These are phyloP conservation scores for Lasiosphaeris hirsuta DNA, from an alignment of 495 filamentous ascomycete species.

Conservation along the genomic window DNA sequence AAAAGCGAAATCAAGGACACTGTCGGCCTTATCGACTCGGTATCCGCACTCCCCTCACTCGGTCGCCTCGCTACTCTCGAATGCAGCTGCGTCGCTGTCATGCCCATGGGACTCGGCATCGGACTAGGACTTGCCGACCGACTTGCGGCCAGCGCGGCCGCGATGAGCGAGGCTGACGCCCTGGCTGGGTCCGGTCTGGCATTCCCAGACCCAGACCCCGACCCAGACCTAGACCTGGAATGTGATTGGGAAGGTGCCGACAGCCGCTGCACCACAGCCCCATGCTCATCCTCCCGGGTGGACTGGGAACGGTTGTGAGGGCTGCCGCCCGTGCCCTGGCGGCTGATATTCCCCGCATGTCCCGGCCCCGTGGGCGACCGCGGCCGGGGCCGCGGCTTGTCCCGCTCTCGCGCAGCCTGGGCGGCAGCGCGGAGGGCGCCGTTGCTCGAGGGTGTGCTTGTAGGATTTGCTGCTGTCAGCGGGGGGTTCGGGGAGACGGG, in stretches of 20 bases:
- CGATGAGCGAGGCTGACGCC: conserved; percentile 51
- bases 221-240: too few relatives aligned
- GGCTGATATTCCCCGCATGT: not conserved
- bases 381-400: conserved; percentile 6
- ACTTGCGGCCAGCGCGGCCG: conserved; percentile 55
- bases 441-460: conserved; percentile 15
- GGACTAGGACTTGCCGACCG: conserved; percentile 44
- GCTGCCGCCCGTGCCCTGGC: conserved; percentile 17
- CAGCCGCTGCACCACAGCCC: conserved; percentile 10
- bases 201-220: too few relatives aligned
- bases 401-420: conserved; percentile 23
- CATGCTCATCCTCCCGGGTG: not conserved
- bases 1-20: conserved; percentile 60
- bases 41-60: conserved; percentile 33
- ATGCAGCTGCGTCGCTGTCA: conserved; percentile 20
- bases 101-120: conserved; percentile 21
- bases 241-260: not conserved
- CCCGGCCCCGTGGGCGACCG: not conserved
- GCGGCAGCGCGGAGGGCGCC: conserved; percentile 52
- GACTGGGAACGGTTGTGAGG: not conserved
- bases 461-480: conserved; percentile 13
- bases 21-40: conserved; percentile 53
- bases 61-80: conserved; percentile 20
- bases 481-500: conserved; percentile 11
- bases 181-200: not conserved